Percentiles rank a stretch among this genome's conserved stretches.
These are phyloP conservation scores for Alternaria sp. DNA, from an alignment of 2,329 filamentous ascomycete species.

Conservation along the genomic window DNA sequence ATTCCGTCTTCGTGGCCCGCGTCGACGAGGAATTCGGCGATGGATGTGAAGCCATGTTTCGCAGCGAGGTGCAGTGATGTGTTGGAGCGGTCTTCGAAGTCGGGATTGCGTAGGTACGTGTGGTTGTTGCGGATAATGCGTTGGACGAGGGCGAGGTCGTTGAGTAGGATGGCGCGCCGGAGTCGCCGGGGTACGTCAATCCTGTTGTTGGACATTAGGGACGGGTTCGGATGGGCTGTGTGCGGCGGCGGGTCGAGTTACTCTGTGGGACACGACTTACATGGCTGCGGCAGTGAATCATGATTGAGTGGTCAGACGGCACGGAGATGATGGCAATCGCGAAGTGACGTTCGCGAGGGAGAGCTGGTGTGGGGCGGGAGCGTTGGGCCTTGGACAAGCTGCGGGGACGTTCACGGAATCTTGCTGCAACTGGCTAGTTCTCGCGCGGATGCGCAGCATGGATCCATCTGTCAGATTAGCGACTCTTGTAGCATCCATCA, in stretches of 20 bases:
- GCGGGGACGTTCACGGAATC: constrained; percentile 39
- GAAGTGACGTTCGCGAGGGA: constrained; percentile 14
- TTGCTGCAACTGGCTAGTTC: constrained; percentile 32
- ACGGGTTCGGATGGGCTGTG: background rate
- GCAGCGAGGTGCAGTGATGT: constrained; percentile 85
- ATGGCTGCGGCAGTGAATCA: constrained; percentile 34
- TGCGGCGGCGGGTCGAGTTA: background rate
- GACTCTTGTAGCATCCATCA: constrained; percentile 9
- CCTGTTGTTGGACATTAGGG: constrained; percentile 55
- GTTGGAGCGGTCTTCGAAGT: constrained; percentile 78
- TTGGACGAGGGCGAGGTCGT: constrained; percentile 75
- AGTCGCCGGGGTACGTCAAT: constrained; percentile 80
- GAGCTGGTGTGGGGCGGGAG: constrained; percentile 18
- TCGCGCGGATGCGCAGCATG: constrained; percentile 27
- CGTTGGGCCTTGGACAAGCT: constrained; percentile 19
- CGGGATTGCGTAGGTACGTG: constrained; percentile 77
- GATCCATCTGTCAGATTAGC: constrained; percentile 13
- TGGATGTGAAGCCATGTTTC: constrained; percentile 72
- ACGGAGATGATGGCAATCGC: constrained; percentile 3
- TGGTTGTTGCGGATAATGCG: constrained; percentile 81
- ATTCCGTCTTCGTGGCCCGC: constrained; percentile 77
- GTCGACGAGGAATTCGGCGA: constrained; percentile 75
- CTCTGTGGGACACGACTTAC: constrained; percentile 24
- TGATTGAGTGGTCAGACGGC: constrained; percentile 23
- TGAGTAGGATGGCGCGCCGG: constrained; percentile 80